A percentile compares a stretch with the other conserved stretches of the same genome.
Conservation (phyloP, 306 rosid genomes). For the Prunus mume region DNA sequence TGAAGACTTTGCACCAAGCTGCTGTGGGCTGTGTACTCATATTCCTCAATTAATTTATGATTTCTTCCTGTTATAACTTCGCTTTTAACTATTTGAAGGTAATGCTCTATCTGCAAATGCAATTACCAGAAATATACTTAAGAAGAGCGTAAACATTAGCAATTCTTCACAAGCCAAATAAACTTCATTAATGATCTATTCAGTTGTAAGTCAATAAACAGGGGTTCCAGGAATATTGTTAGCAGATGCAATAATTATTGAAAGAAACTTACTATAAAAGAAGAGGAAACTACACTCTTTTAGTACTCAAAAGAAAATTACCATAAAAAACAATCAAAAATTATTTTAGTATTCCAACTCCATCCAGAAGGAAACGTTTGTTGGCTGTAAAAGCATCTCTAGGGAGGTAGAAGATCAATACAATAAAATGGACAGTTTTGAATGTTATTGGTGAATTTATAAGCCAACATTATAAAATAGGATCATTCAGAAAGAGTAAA, state of each 20-base stretch:
- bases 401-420: not conserved
- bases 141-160: not conserved
- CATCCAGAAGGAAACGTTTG: not conserved
- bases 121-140: slow-evolving; percentile 11
- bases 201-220: not conserved
- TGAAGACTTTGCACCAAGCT: slow-evolving; percentile 59
- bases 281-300: not conserved
- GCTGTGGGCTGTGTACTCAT: slow-evolving; percentile 98
- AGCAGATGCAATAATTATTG: not conserved
- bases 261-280: not conserved
- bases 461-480: no score
- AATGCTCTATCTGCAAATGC: slow-evolving; percentile 83
- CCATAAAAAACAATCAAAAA: not conserved
- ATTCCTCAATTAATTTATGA: slow-evolving; percentile 68
- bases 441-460: no score
- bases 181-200: not conserved
- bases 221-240: no score
- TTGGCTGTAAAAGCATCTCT: not conserved
- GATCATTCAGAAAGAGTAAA: not conserved
- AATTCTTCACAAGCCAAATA: not conserved
- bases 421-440: not conserved
- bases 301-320: not conserved
- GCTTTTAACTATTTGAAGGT: slow-evolving; percentile 89
- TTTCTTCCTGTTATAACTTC: slow-evolving; percentile 63
- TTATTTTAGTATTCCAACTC: not conserved